phyloP scores from a whole-genome alignment of 2,329 filamentous ascomycete species.

The Capronia coronata region DNA sequence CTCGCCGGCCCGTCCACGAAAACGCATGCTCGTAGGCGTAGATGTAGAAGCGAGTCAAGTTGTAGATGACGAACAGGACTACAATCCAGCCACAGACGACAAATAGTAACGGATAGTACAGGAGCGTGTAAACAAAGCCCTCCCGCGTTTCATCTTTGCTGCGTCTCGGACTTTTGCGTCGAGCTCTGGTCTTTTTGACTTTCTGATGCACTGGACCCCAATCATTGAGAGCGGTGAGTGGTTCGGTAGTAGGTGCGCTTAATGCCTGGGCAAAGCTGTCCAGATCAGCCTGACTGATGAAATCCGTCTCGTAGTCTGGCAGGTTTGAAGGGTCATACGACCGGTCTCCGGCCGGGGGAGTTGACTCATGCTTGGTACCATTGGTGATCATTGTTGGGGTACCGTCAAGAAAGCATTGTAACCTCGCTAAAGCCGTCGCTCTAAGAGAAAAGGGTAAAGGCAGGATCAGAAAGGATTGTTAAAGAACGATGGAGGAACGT shows the following conservation, averaged over 20 bases:
- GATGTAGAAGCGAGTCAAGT: conserved; percentile 81
- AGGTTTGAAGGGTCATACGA: conserved; percentile 38
- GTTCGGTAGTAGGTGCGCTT: conserved; percentile 68
- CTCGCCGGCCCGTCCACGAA: conserved; percentile 76
- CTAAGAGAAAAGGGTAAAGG: not conserved
- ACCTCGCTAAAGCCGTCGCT: not conserved
- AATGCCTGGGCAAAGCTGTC: conserved; percentile 74
- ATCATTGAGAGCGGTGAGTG: conserved; percentile 85
- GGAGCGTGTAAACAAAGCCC: conserved; percentile 77
- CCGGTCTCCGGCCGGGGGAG: not conserved
- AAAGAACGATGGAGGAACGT: not conserved
- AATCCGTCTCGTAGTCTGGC: conserved; percentile 74
- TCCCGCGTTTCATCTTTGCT: conserved; percentile 89
- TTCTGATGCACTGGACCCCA: conserved; percentile 84
- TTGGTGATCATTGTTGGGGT: conserved; percentile 7
- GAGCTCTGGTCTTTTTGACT: conserved; percentile 45
- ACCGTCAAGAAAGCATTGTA: conserved; percentile 2
- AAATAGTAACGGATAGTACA: conserved; percentile 87
- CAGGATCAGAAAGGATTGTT: not conserved
- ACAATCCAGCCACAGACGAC: conserved; percentile 74
- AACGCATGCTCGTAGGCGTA: conserved; percentile 86
- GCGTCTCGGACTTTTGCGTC: conserved; percentile 45
- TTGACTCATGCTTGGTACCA: not conserved
- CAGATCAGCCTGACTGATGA: conserved; percentile 66
- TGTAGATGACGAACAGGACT: conserved; percentile 65